Base-by-base conservation (phyloP, 2,329 filamentous ascomycete genomes). In the Alternaria longipes region DNA sequence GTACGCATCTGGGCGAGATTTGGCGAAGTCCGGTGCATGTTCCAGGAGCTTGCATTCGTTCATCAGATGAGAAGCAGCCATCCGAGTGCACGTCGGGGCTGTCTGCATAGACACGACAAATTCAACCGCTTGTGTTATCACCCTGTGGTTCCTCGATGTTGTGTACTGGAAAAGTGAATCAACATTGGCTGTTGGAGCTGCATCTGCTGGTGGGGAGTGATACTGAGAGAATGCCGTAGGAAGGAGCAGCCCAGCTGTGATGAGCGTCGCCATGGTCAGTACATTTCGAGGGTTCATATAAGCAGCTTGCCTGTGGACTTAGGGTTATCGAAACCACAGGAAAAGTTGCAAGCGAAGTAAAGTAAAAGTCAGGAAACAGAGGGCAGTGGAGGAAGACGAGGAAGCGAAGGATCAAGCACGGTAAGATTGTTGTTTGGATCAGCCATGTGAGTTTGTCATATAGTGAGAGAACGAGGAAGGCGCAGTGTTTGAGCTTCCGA, bases 11-110 rank as follows among this genome's bases (percentile, higher is more conserved):
- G 69, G 68, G 16, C 72, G 66, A 14, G 53, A 59, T 60, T 68
- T 71, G 18, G 66, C 66, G 34, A 75, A 72, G 8, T 69, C 68
- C 24, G 73, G 65, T 32, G 70, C 68, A 18, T 74, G 56, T 42
- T 83, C 80, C 26, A 87, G 77, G 0, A 79, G 75, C 65, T 85
- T 81, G 68, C 87, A 89, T 34, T 85, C 85, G 51, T 82, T 78
- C 55, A 88, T 77, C 4, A 89, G 79, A 38, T 80, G 81, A 3
- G 81, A 79, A 3, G 83, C 81, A 8, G 86, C 86, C 38, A 86
- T 73, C 8, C 82, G 81, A 58, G 83, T 82, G 75, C 86, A 89
- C 0, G 84, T 69, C 5, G 70, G 67, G 4, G 69, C 67, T 16
- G 61, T 71, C 40, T 68, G 72, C 67, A 68, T 69, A 0, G 69